phyloP scores from a whole-genome alignment of 768 basidiomycete species.

The Tricholomella constricta region DNA sequence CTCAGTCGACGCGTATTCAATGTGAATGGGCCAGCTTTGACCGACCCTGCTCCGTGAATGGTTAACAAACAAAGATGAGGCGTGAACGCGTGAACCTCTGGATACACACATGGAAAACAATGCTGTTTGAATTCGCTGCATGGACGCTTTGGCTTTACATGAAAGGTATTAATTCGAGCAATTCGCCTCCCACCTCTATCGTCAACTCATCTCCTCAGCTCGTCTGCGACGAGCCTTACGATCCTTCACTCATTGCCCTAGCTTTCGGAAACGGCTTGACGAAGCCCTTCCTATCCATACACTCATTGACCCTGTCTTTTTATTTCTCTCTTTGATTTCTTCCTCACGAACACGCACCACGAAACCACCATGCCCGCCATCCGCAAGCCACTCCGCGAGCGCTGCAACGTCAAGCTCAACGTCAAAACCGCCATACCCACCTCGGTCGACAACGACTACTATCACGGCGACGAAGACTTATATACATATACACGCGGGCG shows the following conservation, averaged over 20 bases:
- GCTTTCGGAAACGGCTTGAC: neutral
- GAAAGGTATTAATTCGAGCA: neutral
- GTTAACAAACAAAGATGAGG: no score
- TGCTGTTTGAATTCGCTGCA: conserved; percentile 1
- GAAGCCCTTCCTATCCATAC: neutral
- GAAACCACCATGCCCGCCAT: conserved; percentile 19
- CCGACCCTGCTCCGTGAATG: no score
- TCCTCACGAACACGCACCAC: neutral
- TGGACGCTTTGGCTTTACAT: neutral
- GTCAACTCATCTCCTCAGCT: neutral
- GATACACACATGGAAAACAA: neutral
- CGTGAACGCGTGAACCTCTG: no score
- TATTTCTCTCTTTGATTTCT: neutral
- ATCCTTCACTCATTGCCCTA: neutral
- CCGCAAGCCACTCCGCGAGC: conserved; percentile 26
- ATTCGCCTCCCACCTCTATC: neutral
- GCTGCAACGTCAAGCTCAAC: conserved; percentile 22
- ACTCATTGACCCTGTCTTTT: neutral
- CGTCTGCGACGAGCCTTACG: conserved; percentile 1
- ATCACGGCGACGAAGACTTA: neutral
- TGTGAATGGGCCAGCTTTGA: no score
- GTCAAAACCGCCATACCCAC: conserved; percentile 21
- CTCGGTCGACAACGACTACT: neutral
- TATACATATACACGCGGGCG: neutral
- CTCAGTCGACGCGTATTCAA: neutral